Conservation (phyloP, 192 early-diverging fungal species). For the Oehlia diaphana region DNA sequence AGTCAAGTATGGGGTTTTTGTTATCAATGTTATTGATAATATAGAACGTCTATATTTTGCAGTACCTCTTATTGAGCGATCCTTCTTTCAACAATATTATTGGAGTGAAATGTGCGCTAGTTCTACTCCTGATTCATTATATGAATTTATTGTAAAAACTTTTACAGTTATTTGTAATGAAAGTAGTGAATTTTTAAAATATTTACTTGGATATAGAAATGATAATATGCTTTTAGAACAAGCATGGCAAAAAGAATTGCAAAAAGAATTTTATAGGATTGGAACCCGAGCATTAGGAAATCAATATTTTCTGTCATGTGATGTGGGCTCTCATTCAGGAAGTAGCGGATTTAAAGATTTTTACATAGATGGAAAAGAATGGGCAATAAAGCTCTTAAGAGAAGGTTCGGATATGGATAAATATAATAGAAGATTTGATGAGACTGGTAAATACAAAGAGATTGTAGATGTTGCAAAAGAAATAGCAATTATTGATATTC, state of each 20-base stretch:
- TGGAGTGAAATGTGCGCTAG: not conserved
- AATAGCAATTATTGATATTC: too few species aligned
- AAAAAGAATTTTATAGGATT: too few species aligned
- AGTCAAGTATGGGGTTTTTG: slow-evolving; percentile 9
- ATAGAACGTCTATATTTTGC: not conserved
- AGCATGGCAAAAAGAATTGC: not conserved
- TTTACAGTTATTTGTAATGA: slow-evolving; percentile 14
- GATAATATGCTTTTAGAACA: not conserved
- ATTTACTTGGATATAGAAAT: not conserved
- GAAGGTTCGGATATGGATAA: too few species aligned
- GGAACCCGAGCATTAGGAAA: too few species aligned
- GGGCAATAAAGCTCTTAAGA: too few species aligned
- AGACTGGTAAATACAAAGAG: too few species aligned
- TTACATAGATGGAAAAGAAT: too few species aligned
- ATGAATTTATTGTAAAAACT: slow-evolving; percentile 16
- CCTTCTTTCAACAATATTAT: slow-evolving; percentile 17
- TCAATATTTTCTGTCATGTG: too few species aligned
- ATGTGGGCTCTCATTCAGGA: too few species aligned
- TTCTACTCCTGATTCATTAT: not conserved
- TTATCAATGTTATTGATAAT: not conserved
- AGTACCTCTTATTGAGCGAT: slow-evolving; percentile 14
- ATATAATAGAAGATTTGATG: too few species aligned
- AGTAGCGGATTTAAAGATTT: too few species aligned
- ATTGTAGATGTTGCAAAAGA: too few species aligned
- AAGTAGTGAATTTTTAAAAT: slow-evolving; percentile 7